Evolutionary conservation across 306 rosid genomes (phyloP), one percentile per base, ranked within the genome.

Genomic region (Lotus japonicus): DNA sequence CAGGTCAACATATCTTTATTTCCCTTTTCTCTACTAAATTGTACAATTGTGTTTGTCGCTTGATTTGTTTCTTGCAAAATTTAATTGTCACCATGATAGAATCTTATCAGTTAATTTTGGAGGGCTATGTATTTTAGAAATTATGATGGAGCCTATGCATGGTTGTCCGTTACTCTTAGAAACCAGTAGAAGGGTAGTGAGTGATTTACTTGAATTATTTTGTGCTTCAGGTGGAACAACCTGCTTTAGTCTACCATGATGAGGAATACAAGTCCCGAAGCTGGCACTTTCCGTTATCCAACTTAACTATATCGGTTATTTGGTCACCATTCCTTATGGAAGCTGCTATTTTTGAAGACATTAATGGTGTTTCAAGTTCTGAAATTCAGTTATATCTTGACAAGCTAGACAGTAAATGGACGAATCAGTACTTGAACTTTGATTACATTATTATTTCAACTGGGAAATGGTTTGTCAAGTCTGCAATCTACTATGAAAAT

Each of bases 401-500:
- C 82, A 78, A 77, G 79, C 87, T 95, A 45, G 92, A 88, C 49
- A 75, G 77, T 68, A 71, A 67, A 64, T 95, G 99, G 99, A 82
- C 71, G 2, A 81, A 81, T 41, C 82, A 75, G 66, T 88, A 51
- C 84, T 53, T 48, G 52, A 60, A 68, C 66, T 68, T 82, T 19
- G 92, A 95, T 73, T 90, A 88, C 87, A 80, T 95, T 81, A 84
- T 95, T 35, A 74, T 95, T 81, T 87, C 99, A 28, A 88, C 90
- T 0, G 99, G 99, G 60, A 86, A 90, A 80, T 95, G 97, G 99
- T 95, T 88, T 85, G 89, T 95, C 68, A 95, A 95, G 81, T 52
- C 92, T 54, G 67, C 99, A 65, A 70, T 95, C 79, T 95, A 90
- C 86, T 59, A 90, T 72, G 96, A 88, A 84, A 81, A 85, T 35